These are phyloP conservation scores for Aspergillus pseudoglaucus DNA, from an alignment of 2,329 filamentous ascomycete species.

Conservation along the genomic window DNA sequence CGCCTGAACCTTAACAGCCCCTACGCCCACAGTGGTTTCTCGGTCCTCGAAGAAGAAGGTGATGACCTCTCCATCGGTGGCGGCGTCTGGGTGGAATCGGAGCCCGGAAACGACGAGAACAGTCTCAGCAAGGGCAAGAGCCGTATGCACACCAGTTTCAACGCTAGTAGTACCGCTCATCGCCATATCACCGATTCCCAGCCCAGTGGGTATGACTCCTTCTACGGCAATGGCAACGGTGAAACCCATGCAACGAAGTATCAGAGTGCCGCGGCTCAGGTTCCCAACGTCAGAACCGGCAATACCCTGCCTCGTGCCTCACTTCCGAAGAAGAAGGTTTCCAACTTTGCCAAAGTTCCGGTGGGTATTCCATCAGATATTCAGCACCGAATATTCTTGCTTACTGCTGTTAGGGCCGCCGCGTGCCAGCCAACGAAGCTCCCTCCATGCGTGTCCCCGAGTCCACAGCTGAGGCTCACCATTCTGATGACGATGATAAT, in stretches of 20 bases:
- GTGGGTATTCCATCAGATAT: conserved; percentile 5
- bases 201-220: conserved; percentile 3
- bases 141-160: conserved; percentile 14
- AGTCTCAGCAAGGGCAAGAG: conserved; percentile 3
- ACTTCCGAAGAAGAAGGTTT: conserved; percentile 3
- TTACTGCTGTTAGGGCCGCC: conserved; percentile 10
- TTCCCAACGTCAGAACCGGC: conserved; percentile 1
- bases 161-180: conserved; percentile 14
- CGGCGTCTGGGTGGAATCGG: conserved; percentile 14
- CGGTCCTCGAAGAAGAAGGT: conserved; percentile 8
- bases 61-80: conserved; percentile 13
- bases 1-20: conserved; percentile 1
- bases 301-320: background rate
- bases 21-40: background rate
- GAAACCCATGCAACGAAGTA: background rate
- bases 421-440: conserved; percentile 13
- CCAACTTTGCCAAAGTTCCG: conserved; percentile 20
- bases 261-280: background rate
- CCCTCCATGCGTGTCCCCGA: conserved; percentile 15
- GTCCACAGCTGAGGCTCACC: conserved; percentile 6
- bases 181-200: conserved; percentile 3
- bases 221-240: background rate
- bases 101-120: conserved; percentile 1
- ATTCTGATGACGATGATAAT: conserved; percentile 19
- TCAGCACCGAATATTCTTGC: background rate